phyloP scores from a whole-genome alignment of 2,329 filamentous ascomycete genomes.

The Domatiomyces globalis region DNA sequence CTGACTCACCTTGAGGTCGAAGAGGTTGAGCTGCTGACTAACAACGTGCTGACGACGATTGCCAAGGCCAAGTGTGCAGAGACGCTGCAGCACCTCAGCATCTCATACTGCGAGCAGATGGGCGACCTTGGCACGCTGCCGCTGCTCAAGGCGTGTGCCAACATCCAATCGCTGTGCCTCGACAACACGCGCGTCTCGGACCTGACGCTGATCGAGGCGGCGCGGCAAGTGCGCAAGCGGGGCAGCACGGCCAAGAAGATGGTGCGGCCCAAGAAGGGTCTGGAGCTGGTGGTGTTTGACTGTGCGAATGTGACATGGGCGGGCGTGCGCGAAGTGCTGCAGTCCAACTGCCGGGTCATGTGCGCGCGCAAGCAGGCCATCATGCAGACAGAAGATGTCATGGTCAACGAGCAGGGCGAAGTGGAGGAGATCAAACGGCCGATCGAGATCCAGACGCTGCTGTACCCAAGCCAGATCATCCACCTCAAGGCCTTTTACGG shows the following conservation, averaged over 20 bases:
- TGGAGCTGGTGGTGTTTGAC: slow-evolving; percentile 76
- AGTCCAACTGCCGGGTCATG: slow-evolving; percentile 61
- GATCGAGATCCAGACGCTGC: slow-evolving; percentile 23
- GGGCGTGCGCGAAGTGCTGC: slow-evolving; percentile 73
- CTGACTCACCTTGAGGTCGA: slow-evolving; percentile 84
- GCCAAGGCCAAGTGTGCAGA: slow-evolving; percentile 61
- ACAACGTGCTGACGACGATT: slow-evolving; percentile 58
- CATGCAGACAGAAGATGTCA: slow-evolving; percentile 3
- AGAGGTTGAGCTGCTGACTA: slow-evolving; percentile 64
- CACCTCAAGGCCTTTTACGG: slow-evolving; percentile 86
- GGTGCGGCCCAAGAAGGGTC: slow-evolving; percentile 42
- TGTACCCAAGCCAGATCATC: slow-evolving; percentile 66
- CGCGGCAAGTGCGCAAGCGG: slow-evolving; percentile 59
- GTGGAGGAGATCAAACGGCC: slow-evolving; percentile 10
- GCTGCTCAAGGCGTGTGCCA: slow-evolving; percentile 59
- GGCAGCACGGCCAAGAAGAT: slow-evolving; percentile 33
- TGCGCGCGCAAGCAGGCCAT: slow-evolving; percentile 15
- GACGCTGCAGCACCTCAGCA: slow-evolving; percentile 61
- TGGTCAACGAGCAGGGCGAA: slow-evolving; percentile 4
- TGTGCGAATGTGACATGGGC: slow-evolving; percentile 88
- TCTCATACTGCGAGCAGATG: slow-evolving; percentile 79
- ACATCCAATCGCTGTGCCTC: slow-evolving; percentile 60
- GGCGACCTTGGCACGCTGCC: slow-evolving; percentile 74
- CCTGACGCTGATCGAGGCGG: slow-evolving; percentile 70
- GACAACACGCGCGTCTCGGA: slow-evolving; percentile 91